Conservation (phyloP, 208 protist species). For the Leishmania guyanensis region DNA sequence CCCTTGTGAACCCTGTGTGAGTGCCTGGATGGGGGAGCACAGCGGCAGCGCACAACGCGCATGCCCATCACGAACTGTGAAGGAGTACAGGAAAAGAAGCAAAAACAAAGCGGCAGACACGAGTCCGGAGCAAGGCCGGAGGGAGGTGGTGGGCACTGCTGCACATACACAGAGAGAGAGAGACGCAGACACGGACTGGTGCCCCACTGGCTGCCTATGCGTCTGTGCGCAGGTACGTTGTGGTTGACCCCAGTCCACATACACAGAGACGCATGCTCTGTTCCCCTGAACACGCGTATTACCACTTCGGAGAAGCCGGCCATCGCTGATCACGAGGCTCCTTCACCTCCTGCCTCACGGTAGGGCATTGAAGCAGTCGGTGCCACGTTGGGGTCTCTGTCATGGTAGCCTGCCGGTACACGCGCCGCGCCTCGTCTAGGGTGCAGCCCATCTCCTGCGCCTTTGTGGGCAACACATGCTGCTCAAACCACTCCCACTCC, state of each 20-base stretch:
- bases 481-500: constrained; percentile 82
- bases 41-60: neutral
- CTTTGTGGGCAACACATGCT: constrained; percentile 66
- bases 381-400: constrained; percentile 74
- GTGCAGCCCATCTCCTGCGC: constrained; percentile 60
- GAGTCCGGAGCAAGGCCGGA: neutral
- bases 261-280: neutral
- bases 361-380: constrained; percentile 65
- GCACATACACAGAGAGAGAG: neutral
- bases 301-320: constrained; percentile 92
- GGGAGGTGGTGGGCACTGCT: neutral
- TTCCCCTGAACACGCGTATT: neutral
- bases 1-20: neutral
- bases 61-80: neutral
- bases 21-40: neutral
- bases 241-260: no score
- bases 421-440: constrained; percentile 51
- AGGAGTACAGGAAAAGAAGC: neutral
- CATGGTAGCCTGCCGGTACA: constrained; percentile 62
- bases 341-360: constrained; percentile 64
- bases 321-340: constrained; percentile 90
- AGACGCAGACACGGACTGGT: neutral
- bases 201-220: neutral
- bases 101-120: neutral
- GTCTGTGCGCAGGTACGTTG: neutral